Evolutionary conservation across 768 basidiomycete genomes (phyloP).

Genomic region (Glaciozyma martinii): DNA sequence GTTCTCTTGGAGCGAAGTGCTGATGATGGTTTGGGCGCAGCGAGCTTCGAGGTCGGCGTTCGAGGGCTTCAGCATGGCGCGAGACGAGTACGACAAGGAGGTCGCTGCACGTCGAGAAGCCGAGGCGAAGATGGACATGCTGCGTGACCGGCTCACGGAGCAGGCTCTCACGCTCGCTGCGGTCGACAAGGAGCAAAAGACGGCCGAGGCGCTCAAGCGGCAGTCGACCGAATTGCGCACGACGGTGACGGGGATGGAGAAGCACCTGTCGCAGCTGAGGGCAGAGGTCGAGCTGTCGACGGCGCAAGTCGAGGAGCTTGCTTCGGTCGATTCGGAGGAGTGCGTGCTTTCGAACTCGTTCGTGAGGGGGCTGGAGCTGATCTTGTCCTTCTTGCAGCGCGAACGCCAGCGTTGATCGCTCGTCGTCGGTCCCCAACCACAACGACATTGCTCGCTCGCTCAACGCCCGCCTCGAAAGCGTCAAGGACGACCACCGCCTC

Average conservation of each 20-base stretch:
- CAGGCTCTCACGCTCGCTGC: constrained; percentile 79
- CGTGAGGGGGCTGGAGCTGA: neutral
- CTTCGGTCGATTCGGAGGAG: constrained; percentile 54
- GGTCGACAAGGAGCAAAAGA: constrained; percentile 66
- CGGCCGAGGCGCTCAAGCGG: constrained; percentile 64
- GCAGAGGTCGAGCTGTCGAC: constrained; percentile 84
- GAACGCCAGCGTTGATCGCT: neutral
- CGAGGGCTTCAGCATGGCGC: constrained; percentile 82
- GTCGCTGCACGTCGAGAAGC: constrained; percentile 77
- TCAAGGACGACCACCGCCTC: constrained; percentile 77
- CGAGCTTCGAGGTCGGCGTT: constrained; percentile 84
- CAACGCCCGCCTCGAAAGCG: constrained; percentile 70
- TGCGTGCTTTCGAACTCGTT: constrained; percentile 39
- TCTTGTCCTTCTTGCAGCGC: constrained; percentile 14
- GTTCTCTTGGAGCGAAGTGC: constrained; percentile 4
- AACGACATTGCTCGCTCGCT: constrained; percentile 54
- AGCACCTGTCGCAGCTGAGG: constrained; percentile 73
- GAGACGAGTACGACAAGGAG: constrained; percentile 89
- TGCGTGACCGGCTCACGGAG: constrained; percentile 75
- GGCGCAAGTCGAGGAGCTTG: constrained; percentile 87
- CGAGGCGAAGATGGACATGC: constrained; percentile 79
- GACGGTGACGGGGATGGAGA: constrained; percentile 68
- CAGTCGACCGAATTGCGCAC: constrained; percentile 67
- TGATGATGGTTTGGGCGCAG: constrained; percentile 43
- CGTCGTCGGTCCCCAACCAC: constrained; percentile 8